These are phyloP conservation scores for Hymenoscyphus scutula DNA, from an alignment of 2,329 filamentous ascomycete genomes.

Conservation along the genomic window DNA sequence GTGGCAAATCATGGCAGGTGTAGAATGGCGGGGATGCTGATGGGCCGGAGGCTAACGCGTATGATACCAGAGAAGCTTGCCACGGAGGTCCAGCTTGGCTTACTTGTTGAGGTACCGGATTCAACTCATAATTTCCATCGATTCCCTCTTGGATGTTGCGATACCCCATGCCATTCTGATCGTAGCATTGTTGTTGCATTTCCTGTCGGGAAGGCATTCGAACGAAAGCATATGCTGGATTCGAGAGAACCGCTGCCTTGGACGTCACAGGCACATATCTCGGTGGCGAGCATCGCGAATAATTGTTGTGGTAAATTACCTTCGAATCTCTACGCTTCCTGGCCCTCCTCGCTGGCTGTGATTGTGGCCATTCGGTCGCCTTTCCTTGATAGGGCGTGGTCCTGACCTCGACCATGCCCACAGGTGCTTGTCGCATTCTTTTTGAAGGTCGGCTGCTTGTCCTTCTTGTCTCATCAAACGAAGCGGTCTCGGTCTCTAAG, in stretches of 20 bases:
- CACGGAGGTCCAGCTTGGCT: conserved; percentile 16
- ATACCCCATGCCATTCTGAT: conserved; percentile 10
- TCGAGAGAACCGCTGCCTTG: not conserved
- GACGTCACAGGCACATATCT: conserved; percentile 7
- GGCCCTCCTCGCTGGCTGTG: conserved; percentile 12
- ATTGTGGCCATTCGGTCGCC: conserved; percentile 5
- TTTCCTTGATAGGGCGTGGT: conserved; percentile 3
- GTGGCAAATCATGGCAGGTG: conserved; percentile 18
- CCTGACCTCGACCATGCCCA: conserved; percentile 9
- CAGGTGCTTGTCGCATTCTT: conserved; percentile 6
- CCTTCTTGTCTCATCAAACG: not conserved
- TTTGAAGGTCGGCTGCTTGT: not conserved
- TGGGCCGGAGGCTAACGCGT: conserved; percentile 23
- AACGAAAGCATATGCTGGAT: conserved; percentile 7
- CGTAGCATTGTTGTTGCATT: not conserved
- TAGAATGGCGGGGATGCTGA: conserved; percentile 22
- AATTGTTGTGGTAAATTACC: conserved; percentile 17
- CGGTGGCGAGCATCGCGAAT: conserved; percentile 11
- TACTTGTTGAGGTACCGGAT: conserved; percentile 19
- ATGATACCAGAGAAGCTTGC: conserved; percentile 19
- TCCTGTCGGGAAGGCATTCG: conserved; percentile 5
- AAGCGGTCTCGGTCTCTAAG: not conserved
- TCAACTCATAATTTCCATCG: conserved; percentile 10
- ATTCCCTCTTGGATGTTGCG: conserved; percentile 14
- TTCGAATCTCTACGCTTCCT: conserved; percentile 26